A percentile compares a stretch with the other conserved stretches of the same genome.
phyloP scores from a whole-genome alignment of 169 alveolate species.

The Plasmodium reichenowi region DNA sequence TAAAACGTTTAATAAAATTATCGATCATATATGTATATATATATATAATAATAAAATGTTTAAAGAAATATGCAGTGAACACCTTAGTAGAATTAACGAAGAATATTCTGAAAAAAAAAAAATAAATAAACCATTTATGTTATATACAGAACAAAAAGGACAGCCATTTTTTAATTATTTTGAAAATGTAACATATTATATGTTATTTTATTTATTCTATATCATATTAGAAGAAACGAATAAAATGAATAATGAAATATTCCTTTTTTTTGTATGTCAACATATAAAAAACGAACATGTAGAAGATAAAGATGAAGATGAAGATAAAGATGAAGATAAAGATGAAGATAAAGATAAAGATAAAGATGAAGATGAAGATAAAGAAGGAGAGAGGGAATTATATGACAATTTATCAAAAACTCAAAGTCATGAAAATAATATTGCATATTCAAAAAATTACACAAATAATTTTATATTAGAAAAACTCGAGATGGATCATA shows the following conservation, averaged over 20 bases:
- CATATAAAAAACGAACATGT: not conserved
- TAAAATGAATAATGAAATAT: slow-evolving; percentile 44
- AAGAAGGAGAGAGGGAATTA: not conserved
- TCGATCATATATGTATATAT: slow-evolving; percentile 46
- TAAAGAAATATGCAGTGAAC: slow-evolving; percentile 4
- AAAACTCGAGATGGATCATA: slow-evolving; percentile 9
- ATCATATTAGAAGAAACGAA: slow-evolving; percentile 24
- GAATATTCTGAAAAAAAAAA: not conserved
- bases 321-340: too few relatives aligned
- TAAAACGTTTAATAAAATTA: slow-evolving; percentile 50
- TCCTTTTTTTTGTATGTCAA: slow-evolving; percentile 49
- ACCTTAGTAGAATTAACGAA: slow-evolving; percentile 17
- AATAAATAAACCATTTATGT: not conserved
- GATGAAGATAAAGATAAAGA: not conserved
- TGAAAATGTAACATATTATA: slow-evolving; percentile 35
- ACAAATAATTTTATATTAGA: not conserved
- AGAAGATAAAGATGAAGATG: not conserved
- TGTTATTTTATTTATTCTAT: slow-evolving; percentile 37
- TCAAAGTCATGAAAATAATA: not conserved
- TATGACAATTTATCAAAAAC: not conserved
- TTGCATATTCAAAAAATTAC: too few relatives aligned
- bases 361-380: not conserved
- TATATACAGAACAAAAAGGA: slow-evolving; percentile 20
- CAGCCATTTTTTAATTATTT: not conserved
- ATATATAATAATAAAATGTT: slow-evolving; percentile 56